Conservation (phyloP, 2,329 filamentous ascomycete species). For the Thielaviopsis cerberus region DNA sequence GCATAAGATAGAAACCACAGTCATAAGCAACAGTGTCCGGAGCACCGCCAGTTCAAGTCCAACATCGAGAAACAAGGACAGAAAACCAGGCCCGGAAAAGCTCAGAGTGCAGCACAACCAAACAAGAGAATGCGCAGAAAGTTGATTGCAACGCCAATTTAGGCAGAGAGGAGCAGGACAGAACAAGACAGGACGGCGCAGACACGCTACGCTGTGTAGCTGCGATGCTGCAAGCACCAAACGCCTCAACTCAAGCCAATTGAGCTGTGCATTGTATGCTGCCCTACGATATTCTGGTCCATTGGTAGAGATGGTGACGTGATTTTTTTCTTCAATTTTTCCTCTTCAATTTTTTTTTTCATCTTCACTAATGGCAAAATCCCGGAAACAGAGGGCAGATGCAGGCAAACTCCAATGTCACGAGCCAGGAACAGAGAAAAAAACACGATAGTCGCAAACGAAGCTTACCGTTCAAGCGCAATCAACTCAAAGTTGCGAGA, state of each 20-base stretch:
- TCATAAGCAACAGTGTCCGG: not conserved
- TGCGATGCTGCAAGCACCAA: not conserved
- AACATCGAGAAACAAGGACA: not conserved
- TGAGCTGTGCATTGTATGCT: not conserved
- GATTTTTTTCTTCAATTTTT: not conserved
- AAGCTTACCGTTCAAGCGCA: not conserved
- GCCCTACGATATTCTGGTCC: not conserved
- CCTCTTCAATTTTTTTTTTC: not conserved
- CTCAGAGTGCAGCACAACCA: not conserved
- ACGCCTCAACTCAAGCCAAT: not conserved
- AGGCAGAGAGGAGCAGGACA: not conserved
- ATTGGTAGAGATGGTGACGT: no score
- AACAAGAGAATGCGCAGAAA: not conserved
- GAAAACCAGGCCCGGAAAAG: not conserved
- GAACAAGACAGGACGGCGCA: not conserved
- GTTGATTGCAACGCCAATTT: not conserved
- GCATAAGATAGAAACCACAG: not conserved
- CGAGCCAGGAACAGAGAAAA: not conserved
- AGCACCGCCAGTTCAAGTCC: not conserved
- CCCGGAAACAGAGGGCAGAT: not conserved
- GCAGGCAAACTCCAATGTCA: not conserved
- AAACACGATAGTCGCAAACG: not conserved
- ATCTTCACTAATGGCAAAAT: not conserved
- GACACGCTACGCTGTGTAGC: not conserved
- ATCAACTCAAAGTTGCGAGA: not conserved